phyloP scores from a whole-genome alignment of 2,329 filamentous ascomycete genomes.

The Talaromyces sp. region DNA sequence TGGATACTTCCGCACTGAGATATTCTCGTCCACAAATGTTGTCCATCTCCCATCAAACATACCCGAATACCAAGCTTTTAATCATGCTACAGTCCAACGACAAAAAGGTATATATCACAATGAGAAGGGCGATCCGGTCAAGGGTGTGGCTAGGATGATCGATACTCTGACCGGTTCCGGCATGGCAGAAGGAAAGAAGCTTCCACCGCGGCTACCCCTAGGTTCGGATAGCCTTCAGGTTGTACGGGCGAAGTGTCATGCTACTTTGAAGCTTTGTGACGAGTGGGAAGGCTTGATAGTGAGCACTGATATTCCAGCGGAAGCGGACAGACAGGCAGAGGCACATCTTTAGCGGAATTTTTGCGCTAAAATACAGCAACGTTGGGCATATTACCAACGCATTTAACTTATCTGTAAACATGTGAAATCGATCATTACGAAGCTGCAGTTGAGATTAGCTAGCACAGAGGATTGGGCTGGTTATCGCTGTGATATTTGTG shows the following conservation, averaged over 20 bases:
- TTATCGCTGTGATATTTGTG: not conserved
- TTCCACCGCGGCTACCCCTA: constrained; percentile 21
- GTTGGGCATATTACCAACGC: not conserved
- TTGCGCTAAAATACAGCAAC: too few relatives aligned
- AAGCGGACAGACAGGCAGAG: not conserved
- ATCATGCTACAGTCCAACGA: constrained; percentile 13
- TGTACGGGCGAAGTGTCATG: constrained; percentile 15
- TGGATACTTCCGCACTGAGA: constrained; percentile 23
- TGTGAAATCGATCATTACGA: not conserved
- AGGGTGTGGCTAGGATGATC: constrained; percentile 21
- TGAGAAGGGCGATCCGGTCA: constrained; percentile 23
- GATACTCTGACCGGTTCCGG: constrained; percentile 23
- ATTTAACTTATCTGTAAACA: not conserved
- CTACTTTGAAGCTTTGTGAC: constrained; percentile 5
- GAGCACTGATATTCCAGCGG: constrained; percentile 3
- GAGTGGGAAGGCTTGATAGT: constrained; percentile 8
- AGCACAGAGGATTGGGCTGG: not conserved
- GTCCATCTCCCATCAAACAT: constrained; percentile 22
- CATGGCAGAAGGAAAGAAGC: constrained; percentile 20
- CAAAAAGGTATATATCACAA: constrained; percentile 13
- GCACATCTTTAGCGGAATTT: not conserved
- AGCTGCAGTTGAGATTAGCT: not conserved
- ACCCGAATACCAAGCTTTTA: constrained; percentile 34
- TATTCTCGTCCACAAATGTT: constrained; percentile 12
- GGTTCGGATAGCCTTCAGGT: constrained; percentile 22